A percentile compares a stretch with the other conserved stretches of the same genome.
Conservation (phyloP, 192 early-diverging fungal genomes). For the Podila minutissima region DNA sequence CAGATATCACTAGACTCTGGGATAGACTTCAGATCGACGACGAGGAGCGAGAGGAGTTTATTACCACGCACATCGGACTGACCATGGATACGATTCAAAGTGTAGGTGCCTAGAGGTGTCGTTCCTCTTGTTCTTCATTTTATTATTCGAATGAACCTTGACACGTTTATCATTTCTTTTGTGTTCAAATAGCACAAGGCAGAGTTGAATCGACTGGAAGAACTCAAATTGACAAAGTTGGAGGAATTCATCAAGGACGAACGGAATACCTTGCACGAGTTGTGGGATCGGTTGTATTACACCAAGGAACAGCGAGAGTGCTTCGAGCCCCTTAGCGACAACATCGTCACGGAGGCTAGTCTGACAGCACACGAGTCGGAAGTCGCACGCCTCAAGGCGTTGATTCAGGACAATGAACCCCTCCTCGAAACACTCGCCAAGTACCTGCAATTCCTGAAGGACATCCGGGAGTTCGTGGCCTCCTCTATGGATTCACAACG, state of each 20-base stretch:
- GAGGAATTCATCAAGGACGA: conserved; percentile 55
- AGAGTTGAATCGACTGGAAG: conserved; percentile 46
- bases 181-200: conserved; percentile 46
- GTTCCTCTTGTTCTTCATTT: background rate
- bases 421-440: conserved; percentile 51
- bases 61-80: conserved; percentile 12
- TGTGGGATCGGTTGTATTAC: conserved; percentile 59
- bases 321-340: conserved; percentile 24
- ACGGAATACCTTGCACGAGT: conserved; percentile 33
- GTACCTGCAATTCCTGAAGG: conserved; percentile 48
- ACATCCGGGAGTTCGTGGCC: conserved; percentile 49
- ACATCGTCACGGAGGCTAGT: conserved; percentile 37
- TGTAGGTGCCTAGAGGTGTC: conserved; percentile 9
- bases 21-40: conserved; percentile 33
- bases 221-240: conserved; percentile 51
- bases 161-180: background rate
- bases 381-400: conserved; percentile 41
- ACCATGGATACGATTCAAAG: conserved; percentile 23
- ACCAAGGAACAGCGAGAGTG: conserved; percentile 29
- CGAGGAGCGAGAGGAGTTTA: conserved; percentile 31
- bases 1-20: conserved; percentile 27
- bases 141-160: background rate
- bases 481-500: conserved; percentile 53
- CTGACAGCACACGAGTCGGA: conserved; percentile 55
- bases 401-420: conserved; percentile 51